These are phyloP conservation scores for Luffa acutangula DNA, from an alignment of 306 rosid genomes.

Conservation along the genomic window DNA sequence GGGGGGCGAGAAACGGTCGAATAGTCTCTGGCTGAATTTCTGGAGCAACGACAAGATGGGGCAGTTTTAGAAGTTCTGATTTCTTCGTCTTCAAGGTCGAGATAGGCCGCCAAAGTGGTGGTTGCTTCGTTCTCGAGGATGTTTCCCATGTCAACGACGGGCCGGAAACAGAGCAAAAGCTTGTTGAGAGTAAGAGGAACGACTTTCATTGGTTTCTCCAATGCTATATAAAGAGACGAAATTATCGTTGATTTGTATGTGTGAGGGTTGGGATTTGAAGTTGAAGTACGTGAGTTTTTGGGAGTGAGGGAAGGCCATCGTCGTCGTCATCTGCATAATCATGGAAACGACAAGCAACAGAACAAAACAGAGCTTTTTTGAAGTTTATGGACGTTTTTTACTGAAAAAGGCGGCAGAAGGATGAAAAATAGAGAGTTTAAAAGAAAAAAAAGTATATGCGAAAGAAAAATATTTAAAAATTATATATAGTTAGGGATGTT, in stretches of 20 bases:
- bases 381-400: not conserved
- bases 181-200: conserved; percentile 44
- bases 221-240: not conserved
- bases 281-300: not conserved
- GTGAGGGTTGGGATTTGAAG: not conserved
- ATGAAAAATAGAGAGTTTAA: too few species aligned
- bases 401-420: not conserved
- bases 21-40: not conserved
- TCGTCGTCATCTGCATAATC: not conserved
- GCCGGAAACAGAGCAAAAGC: conserved; percentile 64
- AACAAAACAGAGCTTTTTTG: not conserved
- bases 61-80: conserved; percentile 1
- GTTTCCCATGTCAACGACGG: conserved; percentile 37
- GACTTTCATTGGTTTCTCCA: conserved; percentile 33
- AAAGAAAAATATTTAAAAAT: too few species aligned
- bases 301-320: not conserved
- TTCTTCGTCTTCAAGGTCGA: conserved; percentile 3
- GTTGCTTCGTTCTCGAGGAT: conserved; percentile 24
- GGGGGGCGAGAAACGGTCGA: conserved; percentile 15
- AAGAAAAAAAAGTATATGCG: not conserved
- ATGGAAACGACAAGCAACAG: not conserved
- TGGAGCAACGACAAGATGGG: conserved; percentile 11
- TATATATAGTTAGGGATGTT: too few species aligned
- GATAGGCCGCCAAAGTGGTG: conserved; percentile 16
- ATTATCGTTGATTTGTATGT: not conserved